These are phyloP conservation scores for Phialophora verrucosa DNA, from an alignment of 2,329 filamentous ascomycete genomes.

Conservation along the genomic window DNA sequence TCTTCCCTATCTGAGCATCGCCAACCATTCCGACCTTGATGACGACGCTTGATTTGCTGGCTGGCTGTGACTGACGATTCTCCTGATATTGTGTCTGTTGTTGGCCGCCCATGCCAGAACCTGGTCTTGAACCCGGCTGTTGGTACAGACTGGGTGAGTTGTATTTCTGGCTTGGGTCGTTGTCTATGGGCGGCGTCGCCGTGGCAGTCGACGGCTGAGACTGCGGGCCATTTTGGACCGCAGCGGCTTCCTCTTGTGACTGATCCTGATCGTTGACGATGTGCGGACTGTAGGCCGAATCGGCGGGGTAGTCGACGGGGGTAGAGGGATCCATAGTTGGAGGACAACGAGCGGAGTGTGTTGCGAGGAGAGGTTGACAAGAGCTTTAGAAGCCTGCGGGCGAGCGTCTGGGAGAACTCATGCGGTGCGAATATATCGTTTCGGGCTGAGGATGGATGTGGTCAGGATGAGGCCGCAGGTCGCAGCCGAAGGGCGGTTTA, in stretches of 20 bases:
- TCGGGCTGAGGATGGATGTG: slow-evolving; percentile 15
- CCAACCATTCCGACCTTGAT: slow-evolving; percentile 99
- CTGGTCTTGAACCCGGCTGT: slow-evolving; percentile 53
- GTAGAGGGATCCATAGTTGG: slow-evolving; percentile 26
- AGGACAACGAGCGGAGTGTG: slow-evolving; percentile 19
- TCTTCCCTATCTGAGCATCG: slow-evolving; percentile 98
- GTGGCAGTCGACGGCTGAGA: slow-evolving; percentile 50
- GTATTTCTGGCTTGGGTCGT: slow-evolving; percentile 51
- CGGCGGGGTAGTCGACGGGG: slow-evolving; percentile 33
- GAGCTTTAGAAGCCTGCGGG: slow-evolving; percentile 20
- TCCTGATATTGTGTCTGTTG: slow-evolving; percentile 56
- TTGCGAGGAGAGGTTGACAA: neutral
- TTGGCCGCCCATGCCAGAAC: slow-evolving; percentile 55
- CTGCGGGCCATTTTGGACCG: slow-evolving; percentile 36
- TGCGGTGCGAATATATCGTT: slow-evolving; percentile 20
- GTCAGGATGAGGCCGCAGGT: slow-evolving; percentile 11
- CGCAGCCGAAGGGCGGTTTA: slow-evolving; percentile 16
- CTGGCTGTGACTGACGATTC: slow-evolving; percentile 45
- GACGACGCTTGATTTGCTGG: slow-evolving; percentile 71
- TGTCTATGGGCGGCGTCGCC: slow-evolving; percentile 55
- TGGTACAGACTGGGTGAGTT: slow-evolving; percentile 52
- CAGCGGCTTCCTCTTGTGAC: slow-evolving; percentile 32
- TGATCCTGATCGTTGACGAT: slow-evolving; percentile 38
- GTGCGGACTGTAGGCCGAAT: slow-evolving; percentile 39
- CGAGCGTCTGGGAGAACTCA: slow-evolving; percentile 25